Evolutionary conservation across 169 alveolate genomes (phyloP).

Genomic region (Miamiensis avidus): DNA sequence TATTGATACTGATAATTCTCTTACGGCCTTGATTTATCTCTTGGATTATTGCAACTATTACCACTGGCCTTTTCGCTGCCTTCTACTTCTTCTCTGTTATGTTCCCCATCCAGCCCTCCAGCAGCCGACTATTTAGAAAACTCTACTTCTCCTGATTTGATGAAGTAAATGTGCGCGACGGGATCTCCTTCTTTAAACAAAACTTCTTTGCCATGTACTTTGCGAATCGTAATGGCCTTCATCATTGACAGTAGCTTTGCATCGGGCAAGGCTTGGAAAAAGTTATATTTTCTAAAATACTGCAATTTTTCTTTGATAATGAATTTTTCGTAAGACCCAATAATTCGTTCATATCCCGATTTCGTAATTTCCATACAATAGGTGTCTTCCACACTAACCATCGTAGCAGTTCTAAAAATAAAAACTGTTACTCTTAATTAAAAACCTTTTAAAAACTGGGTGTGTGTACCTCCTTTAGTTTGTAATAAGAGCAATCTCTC

Average conservation of each 20-base stretch:
- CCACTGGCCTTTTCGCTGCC: no score
- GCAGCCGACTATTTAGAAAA: background rate
- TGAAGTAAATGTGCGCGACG: background rate
- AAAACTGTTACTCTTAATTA: no score
- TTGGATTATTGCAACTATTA: no score
- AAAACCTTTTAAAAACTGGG: no score
- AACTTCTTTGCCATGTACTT: background rate
- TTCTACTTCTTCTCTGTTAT: no score
- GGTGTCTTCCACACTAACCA: background rate
- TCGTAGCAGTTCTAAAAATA: background rate
- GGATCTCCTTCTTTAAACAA: background rate
- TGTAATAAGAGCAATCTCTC: background rate
- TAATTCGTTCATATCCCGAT: background rate
- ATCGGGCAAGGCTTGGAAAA: background rate
- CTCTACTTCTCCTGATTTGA: background rate
- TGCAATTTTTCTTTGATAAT: background rate
- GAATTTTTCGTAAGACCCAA: background rate
- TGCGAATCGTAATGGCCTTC: background rate
- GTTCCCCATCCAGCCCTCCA: no score
- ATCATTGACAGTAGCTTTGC: background rate
- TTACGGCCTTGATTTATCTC: no score
- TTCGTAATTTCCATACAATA: background rate
- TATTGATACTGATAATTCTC: no score
- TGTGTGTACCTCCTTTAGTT: background rate
- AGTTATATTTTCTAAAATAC: background rate